These are phyloP conservation scores for Neoboletus magnificus DNA, from an alignment of 768 basidiomycete genomes.

Conservation along the genomic window DNA sequence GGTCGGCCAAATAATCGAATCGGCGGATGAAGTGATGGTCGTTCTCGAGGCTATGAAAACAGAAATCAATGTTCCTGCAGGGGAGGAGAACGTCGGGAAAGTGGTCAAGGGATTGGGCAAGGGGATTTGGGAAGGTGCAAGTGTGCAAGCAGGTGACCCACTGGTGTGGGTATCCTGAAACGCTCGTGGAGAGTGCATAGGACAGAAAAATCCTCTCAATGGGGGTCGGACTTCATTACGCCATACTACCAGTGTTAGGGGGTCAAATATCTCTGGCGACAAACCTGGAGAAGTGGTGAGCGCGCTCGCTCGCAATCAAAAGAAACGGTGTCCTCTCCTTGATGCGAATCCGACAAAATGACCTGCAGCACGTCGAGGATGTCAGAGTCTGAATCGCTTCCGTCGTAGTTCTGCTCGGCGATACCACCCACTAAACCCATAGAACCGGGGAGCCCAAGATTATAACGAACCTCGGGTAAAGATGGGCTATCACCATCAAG, in stretches of 20 bases:
- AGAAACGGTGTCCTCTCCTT: conserved; percentile 41
- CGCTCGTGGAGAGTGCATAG: no score
- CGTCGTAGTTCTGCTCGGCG: conserved; percentile 43
- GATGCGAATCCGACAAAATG: conserved; percentile 47
- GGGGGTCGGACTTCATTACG: background rate
- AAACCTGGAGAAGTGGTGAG: conserved; percentile 18
- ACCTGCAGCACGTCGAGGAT: conserved; percentile 74
- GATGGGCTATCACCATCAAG: conserved; percentile 32
- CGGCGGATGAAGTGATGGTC: conserved; percentile 42
- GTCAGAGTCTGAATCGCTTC: conserved; percentile 68
- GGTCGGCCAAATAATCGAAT: conserved; percentile 40
- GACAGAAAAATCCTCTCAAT: background rate
- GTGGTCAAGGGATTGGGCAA: conserved; percentile 38
- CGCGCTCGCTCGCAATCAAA: conserved; percentile 8
- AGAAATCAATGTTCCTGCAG: conserved; percentile 48
- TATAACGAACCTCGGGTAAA: conserved; percentile 49
- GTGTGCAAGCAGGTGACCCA: conserved; percentile 46
- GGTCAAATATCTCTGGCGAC: no score
- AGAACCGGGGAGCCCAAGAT: conserved; percentile 61
- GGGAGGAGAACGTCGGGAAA: conserved; percentile 44
- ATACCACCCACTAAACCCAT: conserved; percentile 56
- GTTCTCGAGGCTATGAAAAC: conserved; percentile 69
- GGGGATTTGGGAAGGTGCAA: conserved; percentile 41
- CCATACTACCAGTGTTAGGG: background rate
- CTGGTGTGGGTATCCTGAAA: conserved; percentile 35